Evolutionary conservation across 2,329 filamentous ascomycete genomes (phyloP), one percentile per base, ranked within the genome.

Genomic region (Trichoderma citrinoviride): DNA sequence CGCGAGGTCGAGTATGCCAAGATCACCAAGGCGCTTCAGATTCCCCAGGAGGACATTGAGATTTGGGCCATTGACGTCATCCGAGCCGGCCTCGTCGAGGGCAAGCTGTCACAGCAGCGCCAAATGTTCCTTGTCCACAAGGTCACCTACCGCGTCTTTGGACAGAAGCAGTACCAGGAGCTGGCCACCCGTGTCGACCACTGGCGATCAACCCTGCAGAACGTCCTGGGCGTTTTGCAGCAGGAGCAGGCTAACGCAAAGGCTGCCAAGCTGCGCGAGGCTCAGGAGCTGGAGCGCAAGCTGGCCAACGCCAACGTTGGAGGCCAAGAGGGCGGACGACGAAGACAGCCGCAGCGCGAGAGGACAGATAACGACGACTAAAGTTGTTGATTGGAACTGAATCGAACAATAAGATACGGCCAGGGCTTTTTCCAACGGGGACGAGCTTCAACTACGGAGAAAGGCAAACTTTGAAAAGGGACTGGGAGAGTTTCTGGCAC

Each of bases 61-160:
- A 90, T 94, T 85, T 99, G 95, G 95, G 92, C 96, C 70, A 99
- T 99, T 74, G 95, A 99, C 77, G 93, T 96, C 71, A 97, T 99
- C 80, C 92, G 95, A 71, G 92, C 93, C 54, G 93, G 93, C 40
- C 87, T 99, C 43, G 92, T 99, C 60, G 95, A 99, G 82, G 95
- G 95, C 76, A 96, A 96, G 81, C 87, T 99, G 71, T 95, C 91
- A 66, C 95, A 99, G 82, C 86, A 94, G 76, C 93, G 92, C 77
- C 87, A 92, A 76, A 91, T 94, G 68, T 98, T 99, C 85, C 85
- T 97, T 61, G 92, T 99, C 68, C 95, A 99, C 84, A 89, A 95
- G 76, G 92, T 92, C 73, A 97, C 93, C 67, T 97, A 98, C 85
- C 90, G 95, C 68, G 93, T 97, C 62, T 99, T 99, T 74, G 92